These are phyloP conservation scores for Leccinum obscurum DNA, from an alignment of 768 basidiomycete species.

Conservation along the genomic window DNA sequence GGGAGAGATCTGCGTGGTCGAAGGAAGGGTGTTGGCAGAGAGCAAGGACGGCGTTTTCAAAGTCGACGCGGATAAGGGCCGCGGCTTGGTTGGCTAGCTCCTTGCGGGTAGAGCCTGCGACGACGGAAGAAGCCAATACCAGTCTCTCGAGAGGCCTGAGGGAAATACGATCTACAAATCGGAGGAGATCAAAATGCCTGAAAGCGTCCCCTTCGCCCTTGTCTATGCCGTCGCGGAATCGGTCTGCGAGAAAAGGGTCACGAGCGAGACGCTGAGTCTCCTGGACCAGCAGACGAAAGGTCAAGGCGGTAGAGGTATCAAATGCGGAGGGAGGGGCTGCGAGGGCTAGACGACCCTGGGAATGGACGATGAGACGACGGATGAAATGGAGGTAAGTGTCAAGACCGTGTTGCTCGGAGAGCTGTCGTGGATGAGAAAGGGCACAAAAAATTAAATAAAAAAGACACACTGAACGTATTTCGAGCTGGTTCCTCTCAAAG, in stretches of 20 bases:
- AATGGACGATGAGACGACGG: constrained; percentile 89
- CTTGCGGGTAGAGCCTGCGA: constrained; percentile 59
- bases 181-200: constrained; percentile 77
- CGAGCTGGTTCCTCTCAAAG: constrained; percentile 89
- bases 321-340: constrained; percentile 61
- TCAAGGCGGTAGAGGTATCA: constrained; percentile 74
- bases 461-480: constrained; percentile 87
- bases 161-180: constrained; percentile 81
- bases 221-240: constrained; percentile 88
- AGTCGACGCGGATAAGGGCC: constrained; percentile 70
- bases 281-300: constrained; percentile 83
- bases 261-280: constrained; percentile 88
- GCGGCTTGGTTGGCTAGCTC: constrained; percentile 61
- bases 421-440: constrained; percentile 46
- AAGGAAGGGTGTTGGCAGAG: constrained; percentile 80
- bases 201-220: constrained; percentile 84
- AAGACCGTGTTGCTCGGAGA: constrained; percentile 94
- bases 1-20: constrained; percentile 77
- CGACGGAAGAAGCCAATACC: constrained; percentile 73
- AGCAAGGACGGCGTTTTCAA: constrained; percentile 74
- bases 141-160: constrained; percentile 78
- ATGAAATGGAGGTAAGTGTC: constrained; percentile 99
- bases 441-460: constrained; percentile 13
- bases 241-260: constrained; percentile 87
- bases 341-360: constrained; percentile 67